These are phyloP conservation scores for Mycena olivaceomarginata DNA, from an alignment of 768 basidiomycete genomes.

Conservation along the genomic window DNA sequence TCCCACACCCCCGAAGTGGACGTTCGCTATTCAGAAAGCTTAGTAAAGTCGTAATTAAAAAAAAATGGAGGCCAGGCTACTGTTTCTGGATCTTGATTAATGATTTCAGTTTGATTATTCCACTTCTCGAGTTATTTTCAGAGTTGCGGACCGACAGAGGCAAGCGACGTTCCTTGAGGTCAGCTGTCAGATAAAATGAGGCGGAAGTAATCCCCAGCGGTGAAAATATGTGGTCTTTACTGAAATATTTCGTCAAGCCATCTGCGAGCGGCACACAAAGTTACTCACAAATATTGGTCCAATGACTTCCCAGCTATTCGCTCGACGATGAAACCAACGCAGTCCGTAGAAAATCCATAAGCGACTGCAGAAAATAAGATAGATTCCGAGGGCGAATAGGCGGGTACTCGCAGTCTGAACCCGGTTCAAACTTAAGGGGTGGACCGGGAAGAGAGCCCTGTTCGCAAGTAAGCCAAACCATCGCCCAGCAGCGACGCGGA, in stretches of 20 bases:
- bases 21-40: constrained; percentile 39
- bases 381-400: constrained; percentile 7
- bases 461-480: background rate
- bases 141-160: constrained; percentile 46
- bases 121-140: constrained; percentile 46
- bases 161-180: constrained; percentile 46
- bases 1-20: constrained; percentile 54
- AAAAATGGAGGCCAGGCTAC: constrained; percentile 28
- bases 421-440: constrained; percentile 56
- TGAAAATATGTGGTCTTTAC: constrained; percentile 56
- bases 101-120: constrained; percentile 46
- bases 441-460: constrained; percentile 50
- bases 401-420: constrained; percentile 50
- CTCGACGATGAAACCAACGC: constrained; percentile 55
- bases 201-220: constrained; percentile 52
- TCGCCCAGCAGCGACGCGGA: too few species aligned
- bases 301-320: constrained; percentile 51
- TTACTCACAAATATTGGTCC: constrained; percentile 53
- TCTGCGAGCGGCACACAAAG: background rate
- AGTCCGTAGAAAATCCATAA: constrained; percentile 56
- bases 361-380: constrained; percentile 43
- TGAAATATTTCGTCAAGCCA: constrained; percentile 19
- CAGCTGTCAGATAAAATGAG: constrained; percentile 53
- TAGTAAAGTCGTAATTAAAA: background rate
- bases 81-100: constrained; percentile 52